Evolutionary conservation across 1,284 basidiomycete genomes (phyloP), one percentile per base, ranked within the genome.

Genomic region (Ustilago tritici): DNA sequence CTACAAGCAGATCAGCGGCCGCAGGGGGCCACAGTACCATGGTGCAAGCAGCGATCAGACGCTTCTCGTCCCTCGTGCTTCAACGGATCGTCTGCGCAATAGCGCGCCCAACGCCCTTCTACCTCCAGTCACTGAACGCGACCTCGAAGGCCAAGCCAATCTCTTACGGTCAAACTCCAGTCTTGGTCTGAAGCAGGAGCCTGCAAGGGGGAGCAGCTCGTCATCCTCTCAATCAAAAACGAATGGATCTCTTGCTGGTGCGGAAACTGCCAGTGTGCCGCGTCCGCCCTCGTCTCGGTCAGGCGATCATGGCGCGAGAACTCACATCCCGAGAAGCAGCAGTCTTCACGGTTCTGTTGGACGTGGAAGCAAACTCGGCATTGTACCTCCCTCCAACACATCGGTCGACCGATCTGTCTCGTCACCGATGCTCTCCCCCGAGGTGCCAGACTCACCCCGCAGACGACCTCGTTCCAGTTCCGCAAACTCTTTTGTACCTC

Each of bases 1-100:
- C 35, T 77, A 77, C 53, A 77, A 70, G 56, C 75, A 77, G 38
- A 34, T 72, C 5, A 77, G 70, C 58, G 70, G 75, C 31, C 65
- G 70, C 34, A 63, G 75, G 40, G 75, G 75, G 1, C 28, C 19
- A 10, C 63, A 73, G 12, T 73, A 76, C 56, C 49, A 56, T 50
- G 43, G 60, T 47, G 4, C 58, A 3, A 38, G 14, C 14, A 47
- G 38, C 4, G 56, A 60, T 6, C 32, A 47, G 15, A 47, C n/a
- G 3, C 7, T 19, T 23, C 17, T 47, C 15, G 34, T 28, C 9
- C 4, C 12, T 7, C 1, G 17, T 0, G 46, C 36, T 8, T 36
- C 56, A 4, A 8, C 12, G 15, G 19, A 36, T 46, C 32, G 46
- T 43, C 35, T 14, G 19, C 31, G 12, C 12, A 47, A 12, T 17